Percentiles rank a stretch among this genome's conserved stretches.
Evolutionary conservation across 2,329 filamentous ascomycete species (phyloP).

Genomic region (Monosporascus cannonballus): DNA sequence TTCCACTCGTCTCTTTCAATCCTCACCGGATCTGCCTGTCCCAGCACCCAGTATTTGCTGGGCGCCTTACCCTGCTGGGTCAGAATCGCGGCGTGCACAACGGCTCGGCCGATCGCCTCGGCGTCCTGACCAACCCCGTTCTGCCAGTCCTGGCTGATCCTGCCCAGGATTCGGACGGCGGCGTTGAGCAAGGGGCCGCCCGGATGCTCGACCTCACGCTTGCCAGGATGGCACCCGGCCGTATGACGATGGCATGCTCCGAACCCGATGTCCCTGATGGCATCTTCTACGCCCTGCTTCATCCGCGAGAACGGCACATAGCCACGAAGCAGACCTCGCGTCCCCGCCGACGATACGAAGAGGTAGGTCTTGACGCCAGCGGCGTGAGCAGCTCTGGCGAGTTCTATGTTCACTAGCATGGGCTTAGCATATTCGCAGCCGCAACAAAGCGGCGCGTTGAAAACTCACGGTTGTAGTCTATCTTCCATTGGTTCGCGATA

Average conservation of each 20-base stretch:
- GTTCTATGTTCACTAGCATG: constrained; percentile 59
- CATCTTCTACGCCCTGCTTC: constrained; percentile 84
- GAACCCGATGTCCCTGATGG: constrained; percentile 65
- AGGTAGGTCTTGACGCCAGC: constrained; percentile 71
- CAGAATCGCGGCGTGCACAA: constrained; percentile 53
- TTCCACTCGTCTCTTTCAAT: constrained; percentile 57
- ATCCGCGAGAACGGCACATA: constrained; percentile 56
- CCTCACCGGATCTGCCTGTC: constrained; percentile 56
- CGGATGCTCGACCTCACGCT: constrained; percentile 54
- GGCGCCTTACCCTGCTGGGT: constrained; percentile 54
- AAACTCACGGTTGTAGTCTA: constrained; percentile 64
- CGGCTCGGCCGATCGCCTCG: constrained; percentile 63
- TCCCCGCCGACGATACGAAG: constrained; percentile 59
- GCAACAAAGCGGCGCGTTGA: not conserved
- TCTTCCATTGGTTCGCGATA: constrained; percentile 74
- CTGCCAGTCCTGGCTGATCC: constrained; percentile 47
- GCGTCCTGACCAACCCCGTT: constrained; percentile 69
- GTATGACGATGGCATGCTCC: constrained; percentile 69
- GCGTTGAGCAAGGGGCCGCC: constrained; percentile 51
- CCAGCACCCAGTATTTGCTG: constrained; percentile 55
- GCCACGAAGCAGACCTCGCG: constrained; percentile 32
- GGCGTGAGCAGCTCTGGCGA: constrained; percentile 68
- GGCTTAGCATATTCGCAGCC: not conserved
- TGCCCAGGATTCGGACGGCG: constrained; percentile 50
- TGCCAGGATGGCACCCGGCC: constrained; percentile 74